A percentile compares a stretch with the other conserved stretches of the same genome.
Evolutionary conservation across 352 stramenopile genomes (phyloP).

Genomic region (Achlya hypogyna): DNA sequence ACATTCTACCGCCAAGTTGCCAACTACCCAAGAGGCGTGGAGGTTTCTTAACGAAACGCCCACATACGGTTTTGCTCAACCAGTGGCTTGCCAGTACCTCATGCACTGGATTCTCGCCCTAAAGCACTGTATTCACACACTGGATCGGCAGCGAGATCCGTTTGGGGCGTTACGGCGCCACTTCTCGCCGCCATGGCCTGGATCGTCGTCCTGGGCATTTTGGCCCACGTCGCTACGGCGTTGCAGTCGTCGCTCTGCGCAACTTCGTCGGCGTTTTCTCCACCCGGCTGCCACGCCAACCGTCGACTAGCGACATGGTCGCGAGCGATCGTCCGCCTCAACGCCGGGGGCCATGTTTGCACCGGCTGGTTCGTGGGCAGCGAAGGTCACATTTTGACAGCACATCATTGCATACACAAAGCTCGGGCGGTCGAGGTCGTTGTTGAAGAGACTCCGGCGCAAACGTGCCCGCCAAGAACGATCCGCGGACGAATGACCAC

Average conservation of each 20-base stretch:
- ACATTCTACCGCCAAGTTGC: background rate
- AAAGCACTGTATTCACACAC: no score
- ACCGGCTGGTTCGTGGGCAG: constrained; percentile 10
- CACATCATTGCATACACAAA: background rate
- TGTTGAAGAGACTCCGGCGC: background rate
- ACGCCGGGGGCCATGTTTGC: background rate
- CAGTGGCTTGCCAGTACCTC: no score
- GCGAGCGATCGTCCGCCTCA: background rate
- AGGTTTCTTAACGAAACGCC: no score
- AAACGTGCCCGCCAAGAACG: background rate
- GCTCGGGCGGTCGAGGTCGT: background rate
- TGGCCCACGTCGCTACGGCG: background rate
- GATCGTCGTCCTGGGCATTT: background rate
- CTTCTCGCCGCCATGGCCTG: background rate
- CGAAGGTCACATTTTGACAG: background rate
- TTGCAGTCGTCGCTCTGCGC: background rate
- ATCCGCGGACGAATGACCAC: background rate
- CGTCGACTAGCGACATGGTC: background rate
- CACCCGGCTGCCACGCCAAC: no score
- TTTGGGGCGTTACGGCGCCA: no score
- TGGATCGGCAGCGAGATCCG: background rate
- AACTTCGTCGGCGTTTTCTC: no score
- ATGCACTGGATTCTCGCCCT: background rate
- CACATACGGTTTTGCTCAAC: no score
- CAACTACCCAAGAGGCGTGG: background rate